Base-by-base conservation (phyloP, 2,329 filamentous ascomycete genomes). In the Aspergillus niger region DNA sequence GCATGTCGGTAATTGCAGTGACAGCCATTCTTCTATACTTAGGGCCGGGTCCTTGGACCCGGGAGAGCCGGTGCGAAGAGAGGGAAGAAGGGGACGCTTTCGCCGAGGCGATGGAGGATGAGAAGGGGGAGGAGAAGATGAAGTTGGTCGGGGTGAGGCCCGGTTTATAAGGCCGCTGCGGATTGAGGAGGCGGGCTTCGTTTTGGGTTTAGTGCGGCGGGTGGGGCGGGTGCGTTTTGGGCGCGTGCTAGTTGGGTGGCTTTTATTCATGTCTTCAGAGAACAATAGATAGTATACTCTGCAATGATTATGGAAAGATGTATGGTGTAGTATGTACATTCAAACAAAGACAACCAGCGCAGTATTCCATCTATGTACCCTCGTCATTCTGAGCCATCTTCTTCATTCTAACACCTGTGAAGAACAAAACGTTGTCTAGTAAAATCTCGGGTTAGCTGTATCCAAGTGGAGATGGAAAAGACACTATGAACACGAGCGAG, bases 1-100 rank as follows among this genome's bases (percentile, higher is more conserved):
- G 43, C 50, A 59, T 58, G 57, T 22, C 57, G 32, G 54, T 61
- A 22, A 26, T 20, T 49, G 52, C 54, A 32, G 63, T 49, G 61
- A 54, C 56, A 24, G 54, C 54, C 63, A 65, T 65, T 60, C 58
- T 53, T 62, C 56, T 57, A 65, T 65, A 51, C 30, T 65, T 58
- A 49, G 58, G 26, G 61, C 60, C 61, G 61, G 63, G 62, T 60
- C 60, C 44, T 47, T 32, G 55, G 61, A 63, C 63, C 63, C 61
- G 63, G 61, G 38, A 15, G 60, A 50, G 15, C 61, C 51, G 56
- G 50, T 41, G 24, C 49, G 47, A 52, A 17, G 26, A 48, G 17
- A 52, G 20, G 39, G 43, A 41, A 43, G 26, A 26, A 55, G 26
- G 39, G 36, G 43, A 51, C 22, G 48, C 43, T 32, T 38, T 51